Percentiles rank a stretch among this genome's conserved stretches.
These are phyloP conservation scores for Erythrophleum ivorense DNA, from an alignment of 331 rosid genomes.

Conservation along the genomic window DNA sequence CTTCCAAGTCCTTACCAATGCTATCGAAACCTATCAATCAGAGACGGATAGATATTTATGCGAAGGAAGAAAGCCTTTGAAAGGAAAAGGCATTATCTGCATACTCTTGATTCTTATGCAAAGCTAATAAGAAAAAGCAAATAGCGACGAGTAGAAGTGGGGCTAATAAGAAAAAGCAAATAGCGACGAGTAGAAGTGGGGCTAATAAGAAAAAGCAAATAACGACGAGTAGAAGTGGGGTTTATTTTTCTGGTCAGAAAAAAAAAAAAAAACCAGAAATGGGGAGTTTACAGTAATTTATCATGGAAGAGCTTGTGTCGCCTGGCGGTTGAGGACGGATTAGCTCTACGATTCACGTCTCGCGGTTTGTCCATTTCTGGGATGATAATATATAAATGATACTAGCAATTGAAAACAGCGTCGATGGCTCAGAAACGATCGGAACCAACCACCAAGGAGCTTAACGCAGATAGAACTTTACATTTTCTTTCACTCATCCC, in stretches of 20 bases:
- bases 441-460: too few relatives aligned
- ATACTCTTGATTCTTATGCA: slow-evolving; percentile 36
- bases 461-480: not conserved
- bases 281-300: slow-evolving; percentile 21
- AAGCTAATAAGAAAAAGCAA: slow-evolving; percentile 35
- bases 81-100: slow-evolving; percentile 44
- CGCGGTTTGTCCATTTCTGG: slow-evolving; percentile 51
- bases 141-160: too few relatives aligned
- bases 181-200: too few relatives aligned
- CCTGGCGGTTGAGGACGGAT: slow-evolving; percentile 41
- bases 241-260: too few relatives aligned
- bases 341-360: slow-evolving; percentile 52
- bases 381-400: not conserved
- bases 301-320: slow-evolving; percentile 37
- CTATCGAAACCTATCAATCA: slow-evolving; percentile 18
- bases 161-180: too few relatives aligned
- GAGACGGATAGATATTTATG: slow-evolving; percentile 14
- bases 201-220: too few relatives aligned
- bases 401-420: slow-evolving; percentile 29
- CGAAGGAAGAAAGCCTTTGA: not conserved
- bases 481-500: not conserved
- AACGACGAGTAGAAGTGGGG: too few relatives aligned
- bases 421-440: not conserved
- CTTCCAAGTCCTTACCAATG: slow-evolving; percentile 32
- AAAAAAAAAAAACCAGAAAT: too few relatives aligned